Percentiles rank a stretch among this genome's conserved stretches.
These are phyloP conservation scores for Trichocladium antarcticum DNA, from an alignment of 495 filamentous ascomycete genomes.

Conservation along the genomic window DNA sequence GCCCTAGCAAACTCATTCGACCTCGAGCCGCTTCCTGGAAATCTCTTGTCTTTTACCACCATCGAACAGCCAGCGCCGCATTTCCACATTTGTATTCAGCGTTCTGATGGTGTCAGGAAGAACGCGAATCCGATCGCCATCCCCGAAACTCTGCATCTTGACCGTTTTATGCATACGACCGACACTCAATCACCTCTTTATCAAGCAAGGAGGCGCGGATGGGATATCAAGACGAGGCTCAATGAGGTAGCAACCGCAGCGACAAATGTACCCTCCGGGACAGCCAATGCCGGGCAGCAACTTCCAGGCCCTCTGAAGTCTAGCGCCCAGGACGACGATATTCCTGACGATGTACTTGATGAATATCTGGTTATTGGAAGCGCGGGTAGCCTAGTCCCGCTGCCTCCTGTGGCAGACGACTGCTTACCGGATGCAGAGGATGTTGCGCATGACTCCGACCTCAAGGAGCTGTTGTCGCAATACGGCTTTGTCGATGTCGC, in stretches of 20 bases:
- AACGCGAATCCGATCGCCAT: slow-evolving; percentile 68
- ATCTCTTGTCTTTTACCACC: slow-evolving; percentile 56
- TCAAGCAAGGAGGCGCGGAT: slow-evolving; percentile 51
- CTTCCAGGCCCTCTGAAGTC: not conserved
- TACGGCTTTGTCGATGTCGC: not conserved
- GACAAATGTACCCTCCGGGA: slow-evolving; percentile 12
- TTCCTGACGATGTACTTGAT: slow-evolving; percentile 11
- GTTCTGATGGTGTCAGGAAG: slow-evolving; percentile 64
- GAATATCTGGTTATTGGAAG: slow-evolving; percentile 8
- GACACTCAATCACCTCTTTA: slow-evolving; percentile 47
- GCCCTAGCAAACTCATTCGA: slow-evolving; percentile 80
- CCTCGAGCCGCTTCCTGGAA: slow-evolving; percentile 55
- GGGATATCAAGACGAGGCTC: slow-evolving; percentile 62
- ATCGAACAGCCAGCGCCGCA: slow-evolving; percentile 72
- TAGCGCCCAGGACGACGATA: not conserved
- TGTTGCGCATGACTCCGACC: not conserved
- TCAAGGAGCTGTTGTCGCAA: not conserved
- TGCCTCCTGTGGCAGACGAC: not conserved
- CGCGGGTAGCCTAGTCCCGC: not conserved
- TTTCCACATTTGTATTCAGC: slow-evolving; percentile 78
- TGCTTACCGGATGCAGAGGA: not conserved
- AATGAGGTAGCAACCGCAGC: slow-evolving; percentile 30
- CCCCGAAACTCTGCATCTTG: slow-evolving; percentile 68
- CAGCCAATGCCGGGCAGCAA: slow-evolving; percentile 1
- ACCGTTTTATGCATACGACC: slow-evolving; percentile 68